Evolutionary conservation across 1,284 basidiomycete genomes (phyloP).

Genomic region (Porodaedalea pini): DNA sequence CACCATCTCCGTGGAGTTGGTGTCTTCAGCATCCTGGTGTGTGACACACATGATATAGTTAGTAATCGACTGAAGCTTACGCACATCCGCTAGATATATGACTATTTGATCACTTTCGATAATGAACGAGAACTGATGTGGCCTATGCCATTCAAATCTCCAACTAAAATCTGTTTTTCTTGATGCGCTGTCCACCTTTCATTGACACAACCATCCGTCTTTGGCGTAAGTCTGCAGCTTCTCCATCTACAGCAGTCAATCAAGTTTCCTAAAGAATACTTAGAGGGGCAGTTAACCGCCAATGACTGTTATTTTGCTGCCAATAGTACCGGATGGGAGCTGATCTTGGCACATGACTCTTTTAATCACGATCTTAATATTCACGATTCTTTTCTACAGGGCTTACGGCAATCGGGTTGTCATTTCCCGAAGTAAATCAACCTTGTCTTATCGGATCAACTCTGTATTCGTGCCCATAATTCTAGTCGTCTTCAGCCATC

Average conservation of each 20-base stretch:
- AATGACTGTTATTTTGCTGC: not conserved
- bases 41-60: no score
- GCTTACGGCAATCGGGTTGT: not conserved
- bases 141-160: slow-evolving; percentile 6
- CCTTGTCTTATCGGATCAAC: not conserved
- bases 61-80: no score
- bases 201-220: not conserved
- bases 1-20: not conserved
- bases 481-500: no score
- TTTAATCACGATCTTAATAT: no score
- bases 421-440: not conserved
- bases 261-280: not conserved
- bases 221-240: not conserved
- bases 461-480: no score
- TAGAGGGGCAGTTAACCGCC: not conserved
- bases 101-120: not conserved
- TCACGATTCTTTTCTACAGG: not conserved
- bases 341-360: no score
- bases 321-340: not conserved
- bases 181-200: not conserved
- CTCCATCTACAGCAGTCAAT: not conserved
- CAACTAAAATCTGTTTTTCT: not conserved
- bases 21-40: not conserved
- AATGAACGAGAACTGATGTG: not conserved
- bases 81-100: no score